These are phyloP conservation scores for Aegilops sharonensis DNA, from an alignment of 176 grass and related monocot species.

Conservation along the genomic window DNA sequence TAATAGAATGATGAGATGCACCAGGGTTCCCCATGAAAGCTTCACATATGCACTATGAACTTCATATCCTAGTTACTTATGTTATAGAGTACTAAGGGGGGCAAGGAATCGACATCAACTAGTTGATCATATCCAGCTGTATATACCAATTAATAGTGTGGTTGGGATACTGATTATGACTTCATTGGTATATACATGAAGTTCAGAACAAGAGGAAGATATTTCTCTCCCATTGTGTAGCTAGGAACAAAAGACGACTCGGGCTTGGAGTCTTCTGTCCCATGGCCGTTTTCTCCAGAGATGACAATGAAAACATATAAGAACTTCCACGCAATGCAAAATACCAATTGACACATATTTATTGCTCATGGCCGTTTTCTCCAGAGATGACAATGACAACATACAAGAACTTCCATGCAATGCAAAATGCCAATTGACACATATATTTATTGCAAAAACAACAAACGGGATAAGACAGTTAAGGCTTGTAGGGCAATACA, in stretches of 20 bases:
- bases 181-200: neutral
- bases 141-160: too few species aligned
- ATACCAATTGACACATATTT: too few species aligned
- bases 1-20: neutral
- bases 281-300: neutral
- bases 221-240: neutral
- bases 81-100: neutral
- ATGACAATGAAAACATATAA: neutral
- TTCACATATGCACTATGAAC: neutral
- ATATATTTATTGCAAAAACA: too few species aligned
- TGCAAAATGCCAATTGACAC: too few species aligned
- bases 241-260: neutral
- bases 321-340: too few species aligned
- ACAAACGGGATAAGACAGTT: too few species aligned
- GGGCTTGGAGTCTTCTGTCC: neutral
- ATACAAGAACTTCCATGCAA: too few species aligned
- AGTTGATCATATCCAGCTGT: neutral
- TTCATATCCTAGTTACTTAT: neutral
- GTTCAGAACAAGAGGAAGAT: neutral
- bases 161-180: too few species aligned
- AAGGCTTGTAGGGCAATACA: neutral
- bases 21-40: neutral
- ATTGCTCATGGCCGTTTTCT: too few species aligned
- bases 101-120: neutral
- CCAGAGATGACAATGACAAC: too few species aligned